phyloP scores from a whole-genome alignment of 2,329 filamentous ascomycete genomes.

The Paramyrothecium roridum region DNA sequence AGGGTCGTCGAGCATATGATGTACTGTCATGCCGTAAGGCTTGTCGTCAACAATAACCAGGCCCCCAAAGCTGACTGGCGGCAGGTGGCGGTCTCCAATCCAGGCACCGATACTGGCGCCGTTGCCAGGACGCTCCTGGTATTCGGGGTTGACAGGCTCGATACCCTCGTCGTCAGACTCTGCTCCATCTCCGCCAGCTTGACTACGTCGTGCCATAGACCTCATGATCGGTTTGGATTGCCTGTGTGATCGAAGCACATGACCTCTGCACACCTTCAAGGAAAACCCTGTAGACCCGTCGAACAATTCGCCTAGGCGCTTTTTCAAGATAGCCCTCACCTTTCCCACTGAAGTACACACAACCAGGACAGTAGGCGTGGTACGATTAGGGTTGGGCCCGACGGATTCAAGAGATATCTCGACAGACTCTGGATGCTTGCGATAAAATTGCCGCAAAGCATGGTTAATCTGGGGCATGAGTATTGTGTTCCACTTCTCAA shows the following conservation, averaged over 20 bases:
- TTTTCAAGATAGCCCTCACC: slow-evolving; percentile 68
- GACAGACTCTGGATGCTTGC: slow-evolving; percentile 71
- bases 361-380: slow-evolving; percentile 70
- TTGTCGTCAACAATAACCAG: slow-evolving; percentile 80
- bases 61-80: slow-evolving; percentile 88
- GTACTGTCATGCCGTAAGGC: slow-evolving; percentile 91
- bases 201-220: slow-evolving; percentile 28
- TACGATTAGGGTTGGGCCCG: slow-evolving; percentile 63
- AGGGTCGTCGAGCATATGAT: slow-evolving; percentile 86
- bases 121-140: slow-evolving; percentile 75
- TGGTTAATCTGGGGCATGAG: slow-evolving; percentile 72
- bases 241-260: slow-evolving; percentile 59
- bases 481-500: slow-evolving; percentile 69
- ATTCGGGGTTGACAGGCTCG: slow-evolving; percentile 64
- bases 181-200: slow-evolving; percentile 21
- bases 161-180: slow-evolving; percentile 31
- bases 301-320: slow-evolving; percentile 63
- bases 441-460: slow-evolving; percentile 67
- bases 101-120: slow-evolving; percentile 93
- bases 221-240: slow-evolving; percentile 23
- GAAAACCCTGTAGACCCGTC: slow-evolving; percentile 60
- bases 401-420: slow-evolving; percentile 76
- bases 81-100: slow-evolving; percentile 78
- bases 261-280: slow-evolving; percentile 70
- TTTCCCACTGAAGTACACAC: slow-evolving; percentile 73